Base-by-base conservation (phyloP, 805 yeast species). In the Saturnispora sanitii region DNA sequence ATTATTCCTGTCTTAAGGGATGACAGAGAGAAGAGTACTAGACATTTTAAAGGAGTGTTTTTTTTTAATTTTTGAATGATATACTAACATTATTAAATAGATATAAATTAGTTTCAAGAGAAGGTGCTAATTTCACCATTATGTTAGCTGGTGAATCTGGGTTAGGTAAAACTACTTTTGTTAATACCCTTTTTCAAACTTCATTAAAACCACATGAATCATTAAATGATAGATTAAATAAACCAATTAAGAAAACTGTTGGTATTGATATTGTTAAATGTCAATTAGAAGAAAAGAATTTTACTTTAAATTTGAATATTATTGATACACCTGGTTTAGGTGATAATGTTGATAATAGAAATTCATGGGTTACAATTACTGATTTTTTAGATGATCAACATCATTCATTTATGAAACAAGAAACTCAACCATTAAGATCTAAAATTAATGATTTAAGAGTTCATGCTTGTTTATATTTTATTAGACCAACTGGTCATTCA, bases 311-410 rank as follows among this genome's bases (percentile, higher is more conserved):
- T 47, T 73, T 88, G 48, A 86, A 86, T 50, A 71, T 88, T 43
- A 77, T 88, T 52, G 96, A 87, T 61, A 85, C 96, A 2, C 95
- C 95, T 7, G 96, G 96, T 1, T 85, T 86, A 58, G 96, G 96
- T 45, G 94, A 85, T 58, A 82, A 81, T 58, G 82, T 86, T 49
- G 82, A 87, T 66, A 88, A 87, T 64, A 73, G 71, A 54, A 80
- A 82, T 57, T 71, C 92, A 34, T 86, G 95, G 94, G 80, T 79
- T 45, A 86, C 95, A 29, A 73, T 86, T 51, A 69, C 82, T 45
- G 94, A 85, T 60, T 88, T 85, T 60, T 77, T 88, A 47, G 95
- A 87, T 60, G 94, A 85, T 57, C 96, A 87, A 65, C 92, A 85
- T 56, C 87, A 81, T 54, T 71, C 82, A 19, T 86, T 65, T 58